phyloP scores from a whole-genome alignment of 2,329 filamentous ascomycete species.

The Chaetomiaceae sp. region DNA sequence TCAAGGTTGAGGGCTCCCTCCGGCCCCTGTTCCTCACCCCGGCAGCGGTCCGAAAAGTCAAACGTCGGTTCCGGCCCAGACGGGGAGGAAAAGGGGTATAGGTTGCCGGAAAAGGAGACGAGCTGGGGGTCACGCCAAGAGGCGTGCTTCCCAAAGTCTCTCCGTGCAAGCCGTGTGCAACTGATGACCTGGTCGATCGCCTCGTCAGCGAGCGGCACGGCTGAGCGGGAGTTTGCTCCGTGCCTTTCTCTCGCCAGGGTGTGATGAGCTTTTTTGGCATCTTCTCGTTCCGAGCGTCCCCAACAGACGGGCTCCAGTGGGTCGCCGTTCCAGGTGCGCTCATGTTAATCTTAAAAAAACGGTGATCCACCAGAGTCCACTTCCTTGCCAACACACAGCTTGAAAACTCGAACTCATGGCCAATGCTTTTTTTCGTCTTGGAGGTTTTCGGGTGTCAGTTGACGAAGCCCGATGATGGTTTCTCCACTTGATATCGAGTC shows the following conservation, averaged over 20 bases:
- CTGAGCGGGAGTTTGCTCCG: constrained; percentile 12
- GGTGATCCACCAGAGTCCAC: constrained; percentile 2
- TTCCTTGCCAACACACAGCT: constrained; percentile 1
- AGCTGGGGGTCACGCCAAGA: not conserved
- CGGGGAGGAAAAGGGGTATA: constrained; percentile 1
- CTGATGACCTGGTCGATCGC: not conserved
- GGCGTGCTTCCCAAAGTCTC: not conserved
- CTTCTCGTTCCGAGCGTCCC: constrained; percentile 1
- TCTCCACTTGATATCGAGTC: not conserved
- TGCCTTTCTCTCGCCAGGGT: constrained; percentile 4
- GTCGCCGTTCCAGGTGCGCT: not conserved
- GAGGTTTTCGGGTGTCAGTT: not conserved
- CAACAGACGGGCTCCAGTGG: constrained; percentile 12
- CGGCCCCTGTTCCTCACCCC: constrained; percentile 18
- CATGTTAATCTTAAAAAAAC: constrained; percentile 20
- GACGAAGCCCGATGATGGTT: not conserved
- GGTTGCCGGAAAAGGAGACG: constrained; percentile 5
- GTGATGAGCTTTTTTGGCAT: not conserved
- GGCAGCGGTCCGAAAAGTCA: constrained; percentile 13
- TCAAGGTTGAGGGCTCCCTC: no score
- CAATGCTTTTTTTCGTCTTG: constrained; percentile 11
- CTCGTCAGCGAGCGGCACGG: constrained; percentile 4
- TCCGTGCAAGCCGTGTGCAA: constrained; percentile 5
- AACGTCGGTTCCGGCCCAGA: constrained; percentile 4
- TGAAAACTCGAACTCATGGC: constrained; percentile 1